Evolutionary conservation across 1,284 basidiomycete species (phyloP), one percentile per base, ranked within the genome.

Genomic region (Ustilago hordei): DNA sequence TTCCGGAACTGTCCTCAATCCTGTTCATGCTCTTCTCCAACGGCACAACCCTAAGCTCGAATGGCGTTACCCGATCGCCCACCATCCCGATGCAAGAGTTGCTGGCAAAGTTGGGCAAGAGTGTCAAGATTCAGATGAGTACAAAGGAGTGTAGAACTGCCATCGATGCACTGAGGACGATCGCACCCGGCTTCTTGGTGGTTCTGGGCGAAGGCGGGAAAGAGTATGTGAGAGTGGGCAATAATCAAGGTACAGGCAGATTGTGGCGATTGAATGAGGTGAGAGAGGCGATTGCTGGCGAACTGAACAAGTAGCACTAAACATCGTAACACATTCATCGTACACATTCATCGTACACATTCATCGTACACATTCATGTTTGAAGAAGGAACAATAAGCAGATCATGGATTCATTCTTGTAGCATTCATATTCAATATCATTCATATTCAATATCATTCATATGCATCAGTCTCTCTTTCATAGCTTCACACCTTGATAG

Each of bases 1-100:
- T 83, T 0, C 69, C 71, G 11, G 80, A 83, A 39, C 55, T 83
- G 13, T 77, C 69, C 43, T 64, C 61, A 13, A 78, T 78, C 32
- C 53, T 83, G n/a, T 79, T 78, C 54, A 79, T 82, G 76, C 70
- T 82, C 17, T 82, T 82, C 39, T 72, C 69, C 55, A 75, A 72
- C 64, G 71, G 66, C 13, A 68, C 69, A 8, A 76, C 68, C 2
- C 69, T 67, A 1, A 60, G 63, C 0, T 68, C 65, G 1, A 72
- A 39, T 13, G 74, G 74, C 11, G 64, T 69, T n/a, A 56, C 60
- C 0, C 52, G 68, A 0, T 60, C 57, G 0, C 74, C 80, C 0
- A 73, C 70, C 3, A 56, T 81, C 1, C 63, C 81, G 2, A 72
- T 83, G 59, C 57, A 75, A 1, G 78, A 80, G 13, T 57, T 82